Percentiles rank a stretch among this genome's conserved stretches.
These are phyloP conservation scores for Tetraselmis chui DNA, from an alignment of 139 green algal species.

Conservation along the genomic window DNA sequence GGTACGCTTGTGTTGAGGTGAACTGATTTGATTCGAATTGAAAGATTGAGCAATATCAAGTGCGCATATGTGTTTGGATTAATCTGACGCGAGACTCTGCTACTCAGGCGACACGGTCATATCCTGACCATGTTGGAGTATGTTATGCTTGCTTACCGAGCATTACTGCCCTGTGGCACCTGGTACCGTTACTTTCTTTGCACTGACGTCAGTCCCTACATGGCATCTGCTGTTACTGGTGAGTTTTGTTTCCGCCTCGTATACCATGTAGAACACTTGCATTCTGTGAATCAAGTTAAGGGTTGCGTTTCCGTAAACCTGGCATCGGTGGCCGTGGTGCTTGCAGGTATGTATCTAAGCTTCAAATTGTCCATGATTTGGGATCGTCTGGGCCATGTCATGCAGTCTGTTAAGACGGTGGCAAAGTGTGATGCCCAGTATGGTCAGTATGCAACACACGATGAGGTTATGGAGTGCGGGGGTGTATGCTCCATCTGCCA, in stretches of 20 bases:
- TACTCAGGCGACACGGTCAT: constrained; percentile 14
- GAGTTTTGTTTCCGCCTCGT: not conserved
- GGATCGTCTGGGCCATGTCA: constrained; percentile 18
- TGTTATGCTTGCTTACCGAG: constrained; percentile 29
- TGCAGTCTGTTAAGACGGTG: constrained; percentile 26
- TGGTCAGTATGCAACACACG: constrained; percentile 31
- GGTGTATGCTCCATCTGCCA: constrained; percentile 77
- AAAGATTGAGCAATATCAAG: not conserved
- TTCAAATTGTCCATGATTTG: constrained; percentile 40
- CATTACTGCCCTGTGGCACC: constrained; percentile 39
- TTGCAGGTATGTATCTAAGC: constrained; percentile 45
- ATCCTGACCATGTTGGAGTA: constrained; percentile 50
- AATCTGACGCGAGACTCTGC: not conserved
- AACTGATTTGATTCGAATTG: not conserved
- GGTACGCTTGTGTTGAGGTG: not conserved
- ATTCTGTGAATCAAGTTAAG: too few species aligned
- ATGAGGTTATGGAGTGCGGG: constrained; percentile 37
- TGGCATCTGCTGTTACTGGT: not conserved
- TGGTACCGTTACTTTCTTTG: constrained; percentile 45
- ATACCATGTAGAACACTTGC: not conserved
- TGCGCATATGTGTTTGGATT: not conserved
- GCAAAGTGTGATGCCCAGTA: constrained; percentile 33
- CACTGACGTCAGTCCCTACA: constrained; percentile 11
- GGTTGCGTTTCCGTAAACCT: too few species aligned
- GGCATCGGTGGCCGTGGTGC: too few species aligned